Evolutionary conservation across 192 early-diverging fungal species (phyloP).

Genomic region (Chytriomyces sp.): DNA sequence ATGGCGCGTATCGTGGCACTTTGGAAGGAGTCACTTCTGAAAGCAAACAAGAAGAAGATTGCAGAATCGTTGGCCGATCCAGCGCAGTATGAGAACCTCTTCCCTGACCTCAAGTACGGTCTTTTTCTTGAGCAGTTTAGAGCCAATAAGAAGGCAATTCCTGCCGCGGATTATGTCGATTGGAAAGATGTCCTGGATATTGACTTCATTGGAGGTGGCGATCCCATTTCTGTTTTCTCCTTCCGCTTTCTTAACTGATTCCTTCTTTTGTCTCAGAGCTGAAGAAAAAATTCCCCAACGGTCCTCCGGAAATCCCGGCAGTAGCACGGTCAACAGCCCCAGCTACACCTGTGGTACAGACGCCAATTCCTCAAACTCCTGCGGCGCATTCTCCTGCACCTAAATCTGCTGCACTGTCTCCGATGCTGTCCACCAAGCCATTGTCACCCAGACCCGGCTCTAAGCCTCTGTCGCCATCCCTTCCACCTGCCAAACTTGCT

Average conservation of each 20-base stretch:
- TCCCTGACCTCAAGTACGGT: slow-evolving; percentile 77
- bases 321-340: background rate
- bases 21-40: slow-evolving; percentile 80
- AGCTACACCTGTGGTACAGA: no score
- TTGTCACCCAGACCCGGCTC: background rate
- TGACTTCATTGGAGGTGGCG: slow-evolving; percentile 59
- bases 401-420: background rate
- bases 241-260: slow-evolving; percentile 3
- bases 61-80: slow-evolving; percentile 91
- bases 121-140: slow-evolving; percentile 59
- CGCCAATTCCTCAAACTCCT: background rate
- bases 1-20: slow-evolving; percentile 63
- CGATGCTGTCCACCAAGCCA: background rate
- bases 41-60: slow-evolving; percentile 74
- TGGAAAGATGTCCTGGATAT: slow-evolving; percentile 62
- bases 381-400: background rate
- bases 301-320: slow-evolving; percentile 33
- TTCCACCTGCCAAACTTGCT: background rate
- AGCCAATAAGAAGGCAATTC: slow-evolving; percentile 28
- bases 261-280: slow-evolving; percentile 36
- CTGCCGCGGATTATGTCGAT: slow-evolving; percentile 61
- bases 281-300: slow-evolving; percentile 47
- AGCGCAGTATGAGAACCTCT: slow-evolving; percentile 80
- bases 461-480: background rate
- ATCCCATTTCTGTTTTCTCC: background rate